Percentiles rank a stretch among this genome's conserved stretches.
phyloP scores from a whole-genome alignment of 2,329 filamentous ascomycete genomes.

The Madurella mycetomatis region DNA sequence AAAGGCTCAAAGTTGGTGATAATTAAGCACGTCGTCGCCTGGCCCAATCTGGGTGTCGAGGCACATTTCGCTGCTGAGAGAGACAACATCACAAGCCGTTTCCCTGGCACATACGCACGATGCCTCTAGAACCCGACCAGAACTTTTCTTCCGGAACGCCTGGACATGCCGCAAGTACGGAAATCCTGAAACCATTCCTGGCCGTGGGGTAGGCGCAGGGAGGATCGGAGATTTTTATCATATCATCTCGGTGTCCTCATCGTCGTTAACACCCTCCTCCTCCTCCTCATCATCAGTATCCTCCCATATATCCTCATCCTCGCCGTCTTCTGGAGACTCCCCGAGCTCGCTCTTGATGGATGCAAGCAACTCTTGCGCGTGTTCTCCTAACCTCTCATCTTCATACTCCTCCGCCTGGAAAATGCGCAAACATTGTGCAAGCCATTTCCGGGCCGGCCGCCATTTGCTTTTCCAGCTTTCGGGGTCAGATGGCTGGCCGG shows the following conservation, averaged over 20 bases:
- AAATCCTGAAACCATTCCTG: constrained; percentile 5
- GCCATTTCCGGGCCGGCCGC: constrained; percentile 75
- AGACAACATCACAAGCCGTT: neutral
- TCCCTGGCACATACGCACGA: neutral
- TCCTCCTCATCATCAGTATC: constrained; percentile 41
- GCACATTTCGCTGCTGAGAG: neutral
- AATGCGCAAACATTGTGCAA: constrained; percentile 75
- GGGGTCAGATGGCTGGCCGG: constrained; percentile 31
- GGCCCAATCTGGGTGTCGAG: neutral
- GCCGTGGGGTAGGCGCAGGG: neutral
- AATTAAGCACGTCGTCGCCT: constrained; percentile 26
- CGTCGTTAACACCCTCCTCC: constrained; percentile 12
- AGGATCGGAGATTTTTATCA: constrained; percentile 6
- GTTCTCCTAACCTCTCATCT: constrained; percentile 70
- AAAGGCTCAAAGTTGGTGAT: constrained; percentile 67
- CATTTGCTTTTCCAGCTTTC: constrained; percentile 58
- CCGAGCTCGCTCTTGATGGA: constrained; percentile 62
- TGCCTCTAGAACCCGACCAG: constrained; percentile 2
- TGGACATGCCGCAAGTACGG: constrained; percentile 10
- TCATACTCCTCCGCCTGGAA: constrained; percentile 79
- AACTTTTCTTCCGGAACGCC: constrained; percentile 17
- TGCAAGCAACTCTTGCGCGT: constrained; percentile 66
- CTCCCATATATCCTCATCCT: constrained; percentile 51
- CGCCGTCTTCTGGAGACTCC: constrained; percentile 48
- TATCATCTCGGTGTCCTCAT: constrained; percentile 23